These are phyloP conservation scores for Mortierella antarctica DNA, from an alignment of 192 early-diverging fungal genomes.

Conservation along the genomic window DNA sequence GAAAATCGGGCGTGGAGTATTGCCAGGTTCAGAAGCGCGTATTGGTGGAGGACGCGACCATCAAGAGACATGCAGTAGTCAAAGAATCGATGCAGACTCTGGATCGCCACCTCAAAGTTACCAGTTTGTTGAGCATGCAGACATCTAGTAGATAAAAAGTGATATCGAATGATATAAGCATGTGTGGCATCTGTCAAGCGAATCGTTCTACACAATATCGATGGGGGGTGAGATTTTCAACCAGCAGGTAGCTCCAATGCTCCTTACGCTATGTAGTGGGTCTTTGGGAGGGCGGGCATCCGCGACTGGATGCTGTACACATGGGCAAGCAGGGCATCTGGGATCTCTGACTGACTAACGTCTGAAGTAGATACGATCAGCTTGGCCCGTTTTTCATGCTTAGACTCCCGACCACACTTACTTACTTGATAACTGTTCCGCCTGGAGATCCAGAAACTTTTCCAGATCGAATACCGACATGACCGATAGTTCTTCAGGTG, in stretches of 20 bases:
- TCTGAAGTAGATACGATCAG: conserved; percentile 10
- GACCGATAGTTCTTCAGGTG: not conserved
- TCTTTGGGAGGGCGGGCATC: conserved; percentile 52
- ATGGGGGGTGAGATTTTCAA: not conserved
- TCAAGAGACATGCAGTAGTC: conserved; percentile 50
- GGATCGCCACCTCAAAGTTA: conserved; percentile 54
- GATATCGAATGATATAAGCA: no score
- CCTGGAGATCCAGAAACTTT: conserved; percentile 34
- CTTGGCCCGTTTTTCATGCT: no score
- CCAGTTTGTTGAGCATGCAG: conserved; percentile 52
- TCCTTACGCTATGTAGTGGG: conserved; percentile 51
- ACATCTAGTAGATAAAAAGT: conserved; percentile 26
- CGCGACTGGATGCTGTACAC: conserved; percentile 42
- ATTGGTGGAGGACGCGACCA: conserved; percentile 51
- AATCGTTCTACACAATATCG: not conserved
- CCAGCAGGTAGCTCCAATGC: not conserved
- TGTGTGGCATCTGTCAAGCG: not conserved
- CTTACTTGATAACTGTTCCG: conserved; percentile 29
- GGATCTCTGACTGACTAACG: conserved; percentile 19
- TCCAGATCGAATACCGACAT: conserved; percentile 32
- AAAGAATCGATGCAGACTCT: conserved; percentile 54
- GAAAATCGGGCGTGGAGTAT: conserved; percentile 57
- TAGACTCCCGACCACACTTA: not conserved
- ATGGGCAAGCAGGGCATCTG: conserved; percentile 39
- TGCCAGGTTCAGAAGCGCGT: conserved; percentile 57